A percentile compares a stretch with the other conserved stretches of the same genome.
Evolutionary conservation across 163 green algal species (phyloP).

Genomic region (Chlamydomonas reinhardtii): DNA sequence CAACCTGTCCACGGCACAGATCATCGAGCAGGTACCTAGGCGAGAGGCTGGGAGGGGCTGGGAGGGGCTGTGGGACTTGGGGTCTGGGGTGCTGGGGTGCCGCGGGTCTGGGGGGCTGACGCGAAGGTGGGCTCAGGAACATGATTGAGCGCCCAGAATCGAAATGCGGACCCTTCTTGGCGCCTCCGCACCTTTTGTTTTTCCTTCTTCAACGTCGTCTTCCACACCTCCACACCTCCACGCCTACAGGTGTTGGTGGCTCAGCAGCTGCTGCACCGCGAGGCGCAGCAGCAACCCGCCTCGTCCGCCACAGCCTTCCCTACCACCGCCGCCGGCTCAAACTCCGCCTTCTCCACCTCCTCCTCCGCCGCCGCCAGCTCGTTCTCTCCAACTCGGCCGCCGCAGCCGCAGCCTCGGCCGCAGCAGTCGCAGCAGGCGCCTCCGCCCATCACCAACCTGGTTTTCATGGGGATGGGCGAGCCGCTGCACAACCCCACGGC

Average conservation of each 20-base stretch:
- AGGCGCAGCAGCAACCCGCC: not conserved
- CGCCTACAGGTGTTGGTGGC: conserved; percentile 42
- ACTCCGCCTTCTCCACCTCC: not conserved
- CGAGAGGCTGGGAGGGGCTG: not conserved
- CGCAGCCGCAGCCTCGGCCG: not conserved
- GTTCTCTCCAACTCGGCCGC: not conserved
- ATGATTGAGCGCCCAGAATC: no score
- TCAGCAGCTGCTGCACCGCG: conserved; percentile 43
- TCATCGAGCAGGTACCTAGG: conserved; percentile 85
- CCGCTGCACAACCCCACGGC: conserved; percentile 80
- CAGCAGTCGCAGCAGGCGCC: not conserved
- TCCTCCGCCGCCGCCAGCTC: not conserved
- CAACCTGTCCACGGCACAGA: conserved; percentile 86
- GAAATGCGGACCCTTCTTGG: no score
- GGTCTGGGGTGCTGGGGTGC: no score
- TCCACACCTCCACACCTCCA: no score
- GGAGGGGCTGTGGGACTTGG: no score
- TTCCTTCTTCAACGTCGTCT: no score
- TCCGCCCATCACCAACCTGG: conserved; percentile 60
- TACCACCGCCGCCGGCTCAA: not conserved
- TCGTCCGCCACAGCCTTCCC: not conserved
- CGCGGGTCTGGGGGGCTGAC: no score
- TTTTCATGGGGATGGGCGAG: conserved; percentile 67
- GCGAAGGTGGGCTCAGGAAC: no score
- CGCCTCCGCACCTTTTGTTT: no score